Base-by-base conservation (phyloP, 345 rosid species). In the Brassica incana region DNA sequence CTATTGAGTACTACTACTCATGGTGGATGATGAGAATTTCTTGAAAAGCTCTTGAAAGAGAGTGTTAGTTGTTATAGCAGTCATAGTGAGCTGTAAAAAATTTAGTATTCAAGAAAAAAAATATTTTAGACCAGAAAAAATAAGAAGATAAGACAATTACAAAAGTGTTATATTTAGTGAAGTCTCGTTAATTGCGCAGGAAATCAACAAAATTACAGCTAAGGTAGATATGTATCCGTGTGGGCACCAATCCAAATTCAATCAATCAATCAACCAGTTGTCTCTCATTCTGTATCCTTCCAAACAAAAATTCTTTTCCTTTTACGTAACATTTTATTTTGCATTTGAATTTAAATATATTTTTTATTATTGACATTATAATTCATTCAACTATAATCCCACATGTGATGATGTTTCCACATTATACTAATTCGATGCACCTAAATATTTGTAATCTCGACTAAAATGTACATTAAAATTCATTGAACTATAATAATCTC, bases 231-330 rank as follows among this genome's bases (percentile, higher is more conserved):
- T 52, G 16, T 23, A n/a, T 23, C 69, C 7, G n/a, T 70, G 83
- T 52, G 76, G 83, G n/a, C 65, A 68, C 63, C 81, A 81, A 77
- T 33, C 56, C n/a, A 50, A 50, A 32, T 14, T 61, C 78, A 78
- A 73, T 79, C 76, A 74, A 73, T 79, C 76, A 74, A 73, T 79
- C 76, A 69, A 66, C 83, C 91, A 88, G 60, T 54, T 84, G 89
- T 82, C 71, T 80, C 83, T 71, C 14, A 65, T 15, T 33, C 70
- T 20, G 43, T 45, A 27, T 10, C 45, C 52, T 78, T 63, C 69
- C 43, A 79, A 32, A 74, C 40, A 40, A 75, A 61, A 10, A 54
- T 54, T 54, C 23, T 54, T 54, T 54, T 56, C 4, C 27, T 56
- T 18, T 54, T 12, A 52, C 9, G 23, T 52, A n/a, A n/a, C 20